Evolutionary conservation across 805 yeast genomes (phyloP).

Genomic region (Ogataea sp.): DNA sequence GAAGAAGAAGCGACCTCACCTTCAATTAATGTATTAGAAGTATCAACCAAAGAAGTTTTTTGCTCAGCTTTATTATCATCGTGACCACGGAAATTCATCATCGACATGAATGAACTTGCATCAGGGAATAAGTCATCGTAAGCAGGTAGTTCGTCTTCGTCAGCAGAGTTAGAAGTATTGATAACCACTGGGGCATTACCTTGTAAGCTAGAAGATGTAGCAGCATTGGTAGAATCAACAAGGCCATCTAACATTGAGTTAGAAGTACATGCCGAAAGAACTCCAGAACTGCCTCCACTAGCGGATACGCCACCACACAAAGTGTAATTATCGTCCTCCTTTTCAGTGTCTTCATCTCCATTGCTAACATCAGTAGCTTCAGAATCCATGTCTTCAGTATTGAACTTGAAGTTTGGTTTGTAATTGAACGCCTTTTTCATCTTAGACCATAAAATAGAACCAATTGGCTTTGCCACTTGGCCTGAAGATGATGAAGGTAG

Average conservation of each 20-base stretch:
- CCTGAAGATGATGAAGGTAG: not conserved
- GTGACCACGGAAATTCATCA: slow-evolving; percentile 21
- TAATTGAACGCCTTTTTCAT: slow-evolving; percentile 21
- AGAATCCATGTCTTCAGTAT: not conserved
- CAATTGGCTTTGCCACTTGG: slow-evolving; percentile 8
- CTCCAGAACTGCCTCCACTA: too few relatives aligned
- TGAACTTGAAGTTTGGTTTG: slow-evolving; percentile 4
- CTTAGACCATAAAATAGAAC: slow-evolving; percentile 21
- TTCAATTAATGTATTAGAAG: not conserved
- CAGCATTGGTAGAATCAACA: too few relatives aligned
- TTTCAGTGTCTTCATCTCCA: not conserved
- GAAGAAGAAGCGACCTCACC: not conserved
- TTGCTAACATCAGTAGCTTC: not conserved
- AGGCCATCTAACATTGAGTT: too few relatives aligned
- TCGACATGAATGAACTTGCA: slow-evolving; percentile 22
- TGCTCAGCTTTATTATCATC: slow-evolving; percentile 8
- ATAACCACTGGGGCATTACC: slow-evolving; percentile 4
- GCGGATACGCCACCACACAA: not conserved
- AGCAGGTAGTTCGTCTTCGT: slow-evolving; percentile 50
- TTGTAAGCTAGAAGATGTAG: not conserved
- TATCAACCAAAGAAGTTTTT: not conserved
- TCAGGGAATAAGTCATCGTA: slow-evolving; percentile 72
- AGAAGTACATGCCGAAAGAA: too few relatives aligned
- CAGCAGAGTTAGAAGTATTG: too few relatives aligned
- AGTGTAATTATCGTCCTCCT: not conserved